These are phyloP conservation scores for Schwanniomyces occidentalis DNA, from an alignment of 805 yeast species.

Conservation along the genomic window DNA sequence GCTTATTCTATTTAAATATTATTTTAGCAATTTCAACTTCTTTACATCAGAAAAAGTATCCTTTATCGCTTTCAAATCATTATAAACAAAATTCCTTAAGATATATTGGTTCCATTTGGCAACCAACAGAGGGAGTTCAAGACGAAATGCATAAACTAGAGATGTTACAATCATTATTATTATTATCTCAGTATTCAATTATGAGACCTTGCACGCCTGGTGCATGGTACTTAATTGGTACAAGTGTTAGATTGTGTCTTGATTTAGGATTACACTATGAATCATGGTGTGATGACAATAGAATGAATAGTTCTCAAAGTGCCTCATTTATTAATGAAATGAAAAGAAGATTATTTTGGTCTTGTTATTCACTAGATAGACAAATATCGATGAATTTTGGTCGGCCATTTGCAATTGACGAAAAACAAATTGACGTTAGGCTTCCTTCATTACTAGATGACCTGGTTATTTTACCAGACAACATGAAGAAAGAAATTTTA, in stretches of 20 bases:
- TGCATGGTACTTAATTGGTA: constrained; percentile 19
- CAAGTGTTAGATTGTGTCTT: constrained; percentile 13
- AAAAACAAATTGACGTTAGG: constrained; percentile 46
- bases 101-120: constrained; percentile 13
- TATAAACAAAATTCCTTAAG: constrained; percentile 12
- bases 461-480: background rate
- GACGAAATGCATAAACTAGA: constrained; percentile 12
- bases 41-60: constrained; percentile 13
- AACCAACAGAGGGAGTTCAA: background rate
- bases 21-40: constrained; percentile 17
- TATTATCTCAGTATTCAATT: constrained; percentile 17
- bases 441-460: constrained; percentile 45
- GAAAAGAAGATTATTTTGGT: constrained; percentile 60
- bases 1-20: constrained; percentile 15
- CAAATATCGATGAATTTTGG: constrained; percentile 79
- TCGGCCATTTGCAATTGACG: constrained; percentile 53
- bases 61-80: constrained; percentile 8
- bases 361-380: constrained; percentile 75
- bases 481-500: background rate
- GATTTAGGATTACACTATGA: constrained; percentile 15
- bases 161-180: constrained; percentile 14
- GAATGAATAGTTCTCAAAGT: background rate
- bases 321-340: constrained; percentile 6
- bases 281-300: constrained; percentile 2
- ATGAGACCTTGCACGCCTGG: constrained; percentile 20